Conservation (phyloP, 768 basidiomycete genomes). For the Pluteus cervinus region DNA sequence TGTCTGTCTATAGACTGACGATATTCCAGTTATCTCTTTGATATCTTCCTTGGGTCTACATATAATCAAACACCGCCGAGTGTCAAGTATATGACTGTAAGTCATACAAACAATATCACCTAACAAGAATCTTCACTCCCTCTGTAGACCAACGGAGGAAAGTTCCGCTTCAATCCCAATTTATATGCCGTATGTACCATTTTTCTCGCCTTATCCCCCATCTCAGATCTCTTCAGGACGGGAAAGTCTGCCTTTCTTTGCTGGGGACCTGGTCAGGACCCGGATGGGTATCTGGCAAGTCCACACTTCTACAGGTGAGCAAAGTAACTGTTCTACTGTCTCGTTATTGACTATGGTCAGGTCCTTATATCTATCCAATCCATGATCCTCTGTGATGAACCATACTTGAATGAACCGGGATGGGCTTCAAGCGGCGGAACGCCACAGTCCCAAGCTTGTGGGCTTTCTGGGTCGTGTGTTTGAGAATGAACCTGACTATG, state of each 20-base stretch:
- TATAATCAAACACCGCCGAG: conserved; percentile 86
- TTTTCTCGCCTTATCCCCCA: neutral
- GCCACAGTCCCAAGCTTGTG: conserved; percentile 73
- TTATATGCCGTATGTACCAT: conserved; percentile 68
- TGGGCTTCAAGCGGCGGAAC: conserved; percentile 74
- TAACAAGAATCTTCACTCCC: conserved; percentile 2
- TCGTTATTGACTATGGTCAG: conserved; percentile 49
- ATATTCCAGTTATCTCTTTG: conserved; percentile 52
- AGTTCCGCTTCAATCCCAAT: conserved; percentile 91
- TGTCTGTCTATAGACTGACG: neutral
- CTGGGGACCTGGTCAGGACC: conserved; percentile 93
- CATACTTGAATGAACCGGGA: conserved; percentile 90
- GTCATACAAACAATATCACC: conserved; percentile 8
- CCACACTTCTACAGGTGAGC: conserved; percentile 78
- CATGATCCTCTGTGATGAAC: conserved; percentile 93
- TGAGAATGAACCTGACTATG: neutral
- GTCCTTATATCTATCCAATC: conserved; percentile 94
- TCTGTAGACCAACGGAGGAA: conserved; percentile 75
- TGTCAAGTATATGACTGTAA: conserved; percentile 58
- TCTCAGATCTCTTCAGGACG: conserved; percentile 46
- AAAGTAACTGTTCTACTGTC: conserved; percentile 1
- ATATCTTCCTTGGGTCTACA: conserved; percentile 85
- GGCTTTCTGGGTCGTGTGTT: conserved; percentile 15
- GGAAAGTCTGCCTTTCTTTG: conserved; percentile 90
- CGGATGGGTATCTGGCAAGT: conserved; percentile 88